Evolutionary conservation across 345 rosid species (phyloP).

Genomic region (Euphorbia tirucalli): DNA sequence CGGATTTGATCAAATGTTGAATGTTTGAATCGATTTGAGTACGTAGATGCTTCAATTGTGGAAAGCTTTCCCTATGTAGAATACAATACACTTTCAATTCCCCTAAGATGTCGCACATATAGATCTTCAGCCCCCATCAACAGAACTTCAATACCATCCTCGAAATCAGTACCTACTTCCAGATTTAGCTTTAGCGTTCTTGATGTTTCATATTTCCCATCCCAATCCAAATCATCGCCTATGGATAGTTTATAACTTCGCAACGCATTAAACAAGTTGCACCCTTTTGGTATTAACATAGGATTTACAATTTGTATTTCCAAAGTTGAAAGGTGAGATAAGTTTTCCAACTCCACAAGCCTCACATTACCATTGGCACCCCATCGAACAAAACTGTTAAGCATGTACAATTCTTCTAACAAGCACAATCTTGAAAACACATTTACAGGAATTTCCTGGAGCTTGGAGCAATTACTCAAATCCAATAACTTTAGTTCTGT

Average conservation of each 20-base stretch:
- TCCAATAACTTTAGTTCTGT: neutral
- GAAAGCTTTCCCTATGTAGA: slow-evolving; percentile 6
- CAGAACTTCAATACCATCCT: neutral
- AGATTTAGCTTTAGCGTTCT: slow-evolving; percentile 19
- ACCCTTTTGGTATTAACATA: too few relatives aligned
- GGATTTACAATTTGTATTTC: too few relatives aligned
- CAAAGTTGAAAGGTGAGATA: too few relatives aligned
- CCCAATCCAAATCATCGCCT: too few relatives aligned
- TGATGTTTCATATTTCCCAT: too few relatives aligned
- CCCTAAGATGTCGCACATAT: neutral
- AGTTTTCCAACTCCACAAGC: too few relatives aligned
- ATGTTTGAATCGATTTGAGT: neutral
- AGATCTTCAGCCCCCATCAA: neutral
- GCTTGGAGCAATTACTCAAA: slow-evolving; percentile 24
- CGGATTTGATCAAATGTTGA: neutral
- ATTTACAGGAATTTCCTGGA: slow-evolving; percentile 26
- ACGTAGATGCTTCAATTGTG: neutral
- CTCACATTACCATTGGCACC: too few relatives aligned
- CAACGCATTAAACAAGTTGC: too few relatives aligned
- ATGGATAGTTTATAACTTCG: too few relatives aligned
- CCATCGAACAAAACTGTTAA: too few relatives aligned
- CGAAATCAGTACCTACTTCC: neutral
- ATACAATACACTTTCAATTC: neutral
- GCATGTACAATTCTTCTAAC: too few relatives aligned
- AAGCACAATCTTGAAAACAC: slow-evolving; percentile 21